Base-by-base conservation (phyloP, 73 alveolate genomes). In the Stentor coeruleus region DNA sequence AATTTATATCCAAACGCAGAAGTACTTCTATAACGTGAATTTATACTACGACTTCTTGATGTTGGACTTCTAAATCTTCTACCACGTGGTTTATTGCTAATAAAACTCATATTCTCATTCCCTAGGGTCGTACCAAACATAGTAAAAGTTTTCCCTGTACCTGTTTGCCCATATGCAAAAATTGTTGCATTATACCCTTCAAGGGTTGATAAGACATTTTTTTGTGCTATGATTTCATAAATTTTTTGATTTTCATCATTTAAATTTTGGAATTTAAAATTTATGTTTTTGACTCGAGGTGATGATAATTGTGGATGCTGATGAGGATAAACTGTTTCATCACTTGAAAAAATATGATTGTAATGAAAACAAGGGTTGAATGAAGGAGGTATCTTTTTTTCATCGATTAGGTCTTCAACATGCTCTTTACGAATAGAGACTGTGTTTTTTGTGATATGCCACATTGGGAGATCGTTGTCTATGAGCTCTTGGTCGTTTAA, bases 81-180 rank as follows among this genome's bases (percentile, higher is more conserved):
- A 49, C 28, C 66, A 6, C 20, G 6, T 20, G 66, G 66, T 20
- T 49, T 49, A 6, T 49, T 20, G 6, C 20, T 49, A 49, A 49
- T 49, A 49, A 49, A 49, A 49, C 20, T 49, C 1, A 31, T 20
- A 20, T 57, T 31, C 1, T 20, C 72, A 36, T 26, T 14, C 6
- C 55, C 38, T 6, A 42, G 73, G 6, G 30, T 58, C 36, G 80
- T 58, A 59, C 91, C 91, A 37, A 86, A 41, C 91, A 86, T 86
- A 3, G 91, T 86, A 73, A 60, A 86, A 0, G 91, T 90, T 58
- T 83, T 85, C 36, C 91, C 95, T 73, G 95, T 85, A 3, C 90
- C 87, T 36, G 87, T 86, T 79, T 89, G 80, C 14, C 91, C 91
- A 87, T 89, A 79, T 73, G 89, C 38, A 72, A 86, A 86, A 14